These are phyloP conservation scores for Monosporascus sp. DNA, from an alignment of 2,329 filamentous ascomycete genomes.

Conservation along the genomic window DNA sequence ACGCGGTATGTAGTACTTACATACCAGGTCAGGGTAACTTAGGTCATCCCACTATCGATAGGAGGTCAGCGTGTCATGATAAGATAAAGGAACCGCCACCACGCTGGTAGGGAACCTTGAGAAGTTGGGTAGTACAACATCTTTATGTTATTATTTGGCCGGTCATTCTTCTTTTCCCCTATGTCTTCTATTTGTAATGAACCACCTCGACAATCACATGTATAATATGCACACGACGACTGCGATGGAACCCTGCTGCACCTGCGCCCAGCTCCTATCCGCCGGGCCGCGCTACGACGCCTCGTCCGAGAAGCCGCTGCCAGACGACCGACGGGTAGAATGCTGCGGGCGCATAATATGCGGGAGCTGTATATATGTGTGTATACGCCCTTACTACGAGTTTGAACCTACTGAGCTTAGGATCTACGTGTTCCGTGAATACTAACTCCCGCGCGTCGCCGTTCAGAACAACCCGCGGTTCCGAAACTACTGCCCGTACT, in stretches of 20 bases:
- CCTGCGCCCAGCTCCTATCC: slow-evolving; percentile 59
- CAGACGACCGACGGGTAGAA: slow-evolving; percentile 54
- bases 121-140: too few species aligned
- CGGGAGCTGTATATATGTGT: slow-evolving; percentile 54
- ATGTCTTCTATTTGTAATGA: too few species aligned
- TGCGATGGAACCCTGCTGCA: slow-evolving; percentile 54
- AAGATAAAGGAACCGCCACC: too few species aligned
- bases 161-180: too few species aligned
- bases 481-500: slow-evolving; percentile 64
- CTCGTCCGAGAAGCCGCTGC: slow-evolving; percentile 52
- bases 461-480: slow-evolving; percentile 60
- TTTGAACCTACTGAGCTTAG: too few species aligned
- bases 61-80: too few species aligned
- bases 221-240: background rate
- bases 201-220: too few species aligned
- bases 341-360: slow-evolving; percentile 72
- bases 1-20: too few species aligned
- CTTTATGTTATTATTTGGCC: too few species aligned
- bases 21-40: too few species aligned
- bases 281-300: slow-evolving; percentile 43
- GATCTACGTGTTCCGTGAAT: background rate
- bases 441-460: slow-evolving; percentile 7
- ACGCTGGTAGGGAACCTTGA: too few species aligned
- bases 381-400: background rate
- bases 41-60: too few species aligned